Conservation (phyloP, 176 grass and related monocot genomes). For the Cenchrus purpureus region DNA sequence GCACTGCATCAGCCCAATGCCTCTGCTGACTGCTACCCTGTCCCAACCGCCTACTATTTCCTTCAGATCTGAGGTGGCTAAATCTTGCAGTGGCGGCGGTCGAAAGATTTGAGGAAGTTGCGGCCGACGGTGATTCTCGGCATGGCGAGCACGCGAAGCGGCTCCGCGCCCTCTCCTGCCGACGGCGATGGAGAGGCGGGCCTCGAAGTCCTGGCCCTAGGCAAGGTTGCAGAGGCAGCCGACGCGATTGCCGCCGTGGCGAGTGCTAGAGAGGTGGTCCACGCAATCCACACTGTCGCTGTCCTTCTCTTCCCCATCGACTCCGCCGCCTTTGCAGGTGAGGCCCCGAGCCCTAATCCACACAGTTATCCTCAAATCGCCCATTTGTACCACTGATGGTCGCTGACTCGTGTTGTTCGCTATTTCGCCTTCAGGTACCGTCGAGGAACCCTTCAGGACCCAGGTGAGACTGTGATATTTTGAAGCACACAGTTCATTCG, state of each 20-base stretch:
- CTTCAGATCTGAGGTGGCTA: too few species aligned
- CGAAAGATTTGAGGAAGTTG: too few species aligned
- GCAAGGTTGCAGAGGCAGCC: constrained; percentile 66
- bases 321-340: constrained; percentile 38
- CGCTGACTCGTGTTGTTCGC: constrained; percentile 17
- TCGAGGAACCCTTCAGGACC: constrained; percentile 65
- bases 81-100: too few species aligned
- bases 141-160: constrained; percentile 40
- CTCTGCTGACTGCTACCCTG: too few species aligned
- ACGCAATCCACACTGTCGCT: constrained; percentile 48
- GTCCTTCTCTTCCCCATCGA: constrained; percentile 43
- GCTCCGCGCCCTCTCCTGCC: neutral
- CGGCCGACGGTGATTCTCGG: too few species aligned
- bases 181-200: constrained; percentile 11
- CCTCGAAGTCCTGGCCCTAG: constrained; percentile 55
- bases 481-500: constrained; percentile 13
- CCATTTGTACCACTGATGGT: neutral
- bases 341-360: constrained; percentile 29
- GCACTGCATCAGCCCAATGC: too few species aligned
- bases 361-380: neutral
- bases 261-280: constrained; percentile 52
- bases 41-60: too few species aligned
- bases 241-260: constrained; percentile 54
- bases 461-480: constrained; percentile 57
- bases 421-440: constrained; percentile 51